These are phyloP conservation scores for Sanghuangporus sanghuang DNA, from an alignment of 1,284 basidiomycete species.

Conservation along the genomic window DNA sequence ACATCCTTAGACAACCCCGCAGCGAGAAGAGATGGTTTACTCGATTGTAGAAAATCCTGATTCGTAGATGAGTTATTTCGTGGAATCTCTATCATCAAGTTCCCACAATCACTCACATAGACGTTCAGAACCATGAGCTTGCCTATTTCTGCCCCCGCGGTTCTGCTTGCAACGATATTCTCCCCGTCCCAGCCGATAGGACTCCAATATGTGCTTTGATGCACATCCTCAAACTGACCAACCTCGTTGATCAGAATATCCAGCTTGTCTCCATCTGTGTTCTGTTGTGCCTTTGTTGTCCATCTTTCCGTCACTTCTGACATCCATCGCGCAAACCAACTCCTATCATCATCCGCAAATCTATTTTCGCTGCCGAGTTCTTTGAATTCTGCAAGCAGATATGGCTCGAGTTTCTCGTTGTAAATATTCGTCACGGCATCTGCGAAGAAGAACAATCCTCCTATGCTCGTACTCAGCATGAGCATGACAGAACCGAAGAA, in stretches of 20 bases:
- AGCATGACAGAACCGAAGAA: background rate
- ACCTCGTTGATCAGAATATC: constrained; percentile 20
- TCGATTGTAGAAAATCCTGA: constrained; percentile 16
- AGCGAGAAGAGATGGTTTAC: constrained; percentile 9
- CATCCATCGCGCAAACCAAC: constrained; percentile 18
- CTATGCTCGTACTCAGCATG: background rate
- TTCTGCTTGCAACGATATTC: background rate
- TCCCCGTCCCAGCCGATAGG: constrained; percentile 16
- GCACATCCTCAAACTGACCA: constrained; percentile 19
- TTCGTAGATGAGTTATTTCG: background rate
- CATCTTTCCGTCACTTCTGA: constrained; percentile 13
- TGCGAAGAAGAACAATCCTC: constrained; percentile 14
- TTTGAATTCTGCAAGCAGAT: constrained; percentile 1
- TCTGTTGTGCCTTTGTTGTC: constrained; percentile 11
- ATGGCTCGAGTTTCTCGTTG: background rate
- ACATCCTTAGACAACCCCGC: constrained; percentile 8
- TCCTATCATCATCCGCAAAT: background rate
- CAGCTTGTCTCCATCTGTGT: constrained; percentile 21
- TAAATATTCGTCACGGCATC: constrained; percentile 11
- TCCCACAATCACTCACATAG: background rate
- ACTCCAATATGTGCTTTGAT: constrained; percentile 16
- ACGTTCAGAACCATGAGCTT: constrained; percentile 15
- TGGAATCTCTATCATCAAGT: background rate
- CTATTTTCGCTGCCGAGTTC: background rate
- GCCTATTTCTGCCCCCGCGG: constrained; percentile 12